A percentile compares a stretch with the other conserved stretches of the same genome.
These are phyloP conservation scores for Xylariaceae sp. DNA, from an alignment of 2,329 filamentous ascomycete genomes.

Conservation along the genomic window DNA sequence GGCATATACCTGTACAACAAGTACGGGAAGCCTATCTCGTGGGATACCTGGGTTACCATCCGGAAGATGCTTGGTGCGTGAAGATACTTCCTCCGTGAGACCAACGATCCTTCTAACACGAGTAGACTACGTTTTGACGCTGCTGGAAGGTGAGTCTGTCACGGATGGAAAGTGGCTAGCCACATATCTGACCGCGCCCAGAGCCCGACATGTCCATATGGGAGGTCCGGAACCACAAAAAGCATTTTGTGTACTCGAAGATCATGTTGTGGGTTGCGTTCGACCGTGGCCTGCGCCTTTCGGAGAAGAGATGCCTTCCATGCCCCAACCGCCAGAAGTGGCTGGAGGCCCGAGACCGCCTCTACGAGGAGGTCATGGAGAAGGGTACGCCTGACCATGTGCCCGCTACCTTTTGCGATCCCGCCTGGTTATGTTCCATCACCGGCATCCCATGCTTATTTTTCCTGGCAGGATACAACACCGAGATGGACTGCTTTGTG, in stretches of 20 bases:
- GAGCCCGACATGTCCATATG: conserved; percentile 76
- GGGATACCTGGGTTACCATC: conserved; percentile 68
- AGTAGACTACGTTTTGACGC: conserved; percentile 59
- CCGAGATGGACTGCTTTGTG: conserved; percentile 60
- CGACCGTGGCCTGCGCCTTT: conserved; percentile 64
- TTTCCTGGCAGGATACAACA: conserved; percentile 53
- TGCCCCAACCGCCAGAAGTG: conserved; percentile 63
- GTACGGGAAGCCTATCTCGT: conserved; percentile 67
- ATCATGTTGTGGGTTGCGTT: conserved; percentile 79
- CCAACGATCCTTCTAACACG: conserved; percentile 8
- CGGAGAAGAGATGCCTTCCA: conserved; percentile 68
- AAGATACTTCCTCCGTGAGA: background rate
- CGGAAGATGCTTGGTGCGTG: conserved; percentile 53
- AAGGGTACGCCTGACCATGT: conserved; percentile 44
- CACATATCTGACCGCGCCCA: conserved; percentile 15
- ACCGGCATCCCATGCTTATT: too few species aligned
- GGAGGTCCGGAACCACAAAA: conserved; percentile 69
- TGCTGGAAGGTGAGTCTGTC: conserved; percentile 43
- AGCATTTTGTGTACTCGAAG: conserved; percentile 76
- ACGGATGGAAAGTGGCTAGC: background rate
- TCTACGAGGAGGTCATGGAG: conserved; percentile 74
- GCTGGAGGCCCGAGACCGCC: conserved; percentile 56
- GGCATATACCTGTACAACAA: conserved; percentile 73
- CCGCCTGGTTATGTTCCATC: background rate
- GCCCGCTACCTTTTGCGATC: background rate